phyloP scores from a whole-genome alignment of 495 filamentous ascomycete species.

The Podospora tetraspora region DNA sequence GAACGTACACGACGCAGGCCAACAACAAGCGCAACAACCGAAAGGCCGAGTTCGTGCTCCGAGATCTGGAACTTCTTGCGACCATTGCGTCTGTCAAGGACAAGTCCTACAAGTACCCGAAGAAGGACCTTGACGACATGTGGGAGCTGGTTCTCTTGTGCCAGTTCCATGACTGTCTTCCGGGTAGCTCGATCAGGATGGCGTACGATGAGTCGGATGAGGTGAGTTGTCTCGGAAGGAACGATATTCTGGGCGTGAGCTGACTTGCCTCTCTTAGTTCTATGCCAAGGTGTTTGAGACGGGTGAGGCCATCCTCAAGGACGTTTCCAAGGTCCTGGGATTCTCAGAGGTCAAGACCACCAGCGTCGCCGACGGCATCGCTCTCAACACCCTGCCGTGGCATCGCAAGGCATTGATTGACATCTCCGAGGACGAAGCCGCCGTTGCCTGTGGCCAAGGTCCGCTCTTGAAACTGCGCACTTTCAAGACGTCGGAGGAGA shows the following conservation, averaged over 20 bases:
- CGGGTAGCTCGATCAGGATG: constrained; percentile 95
- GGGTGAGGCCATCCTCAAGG: constrained; percentile 63
- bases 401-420: constrained; percentile 64
- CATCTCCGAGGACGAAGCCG: constrained; percentile 44
- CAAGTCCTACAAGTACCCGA: constrained; percentile 79
- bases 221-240: constrained; percentile 31
- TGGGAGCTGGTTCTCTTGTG: constrained; percentile 85
- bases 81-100: constrained; percentile 72
- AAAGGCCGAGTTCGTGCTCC: constrained; percentile 73
- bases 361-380: constrained; percentile 40
- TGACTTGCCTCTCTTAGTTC: constrained; percentile 40
- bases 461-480: constrained; percentile 45
- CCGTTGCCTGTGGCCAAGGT: constrained; percentile 46
- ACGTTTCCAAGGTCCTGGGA: constrained; percentile 63
- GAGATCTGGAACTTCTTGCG: constrained; percentile 83
- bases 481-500: constrained; percentile 39
- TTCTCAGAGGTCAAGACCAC: constrained; percentile 38
- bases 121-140: constrained; percentile 83
- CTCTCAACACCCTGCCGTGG: constrained; percentile 84
- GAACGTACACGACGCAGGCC: constrained; percentile 93
- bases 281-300: constrained; percentile 79
- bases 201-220: constrained; percentile 89
- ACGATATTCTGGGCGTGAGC: neutral
- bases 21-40: constrained; percentile 96
- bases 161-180: constrained; percentile 96